Evolutionary conservation across 2,329 filamentous ascomycete species (phyloP), one percentile per base, ranked within the genome.

Genomic region (Alternaria metachromatica): DNA sequence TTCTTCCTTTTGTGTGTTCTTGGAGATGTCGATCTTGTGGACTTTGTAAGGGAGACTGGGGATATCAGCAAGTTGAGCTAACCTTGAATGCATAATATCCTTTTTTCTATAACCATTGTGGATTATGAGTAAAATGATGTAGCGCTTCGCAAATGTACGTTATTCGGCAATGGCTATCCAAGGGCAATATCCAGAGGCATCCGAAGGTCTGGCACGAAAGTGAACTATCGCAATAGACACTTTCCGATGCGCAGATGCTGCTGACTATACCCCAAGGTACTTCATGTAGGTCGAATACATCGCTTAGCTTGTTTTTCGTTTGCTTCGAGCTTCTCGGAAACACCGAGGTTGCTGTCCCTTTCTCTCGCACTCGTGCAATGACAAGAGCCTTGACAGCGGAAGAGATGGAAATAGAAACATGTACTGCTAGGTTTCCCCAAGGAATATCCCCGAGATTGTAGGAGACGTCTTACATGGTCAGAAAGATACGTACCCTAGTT

Each of bases 1-100:
- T 15, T 88, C 88, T 79, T 95, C 87, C 73, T 96, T 96, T 74
- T 96, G 93, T n/a, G 84, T 86, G 78, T 93, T 92, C 67, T 92
- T 91, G 66, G 79, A 83, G 63, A 96, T 86, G n/a, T 91, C 86
- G 73, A 96, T 89, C 46, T 87, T 84, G 56, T 90, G 87, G 46
- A 89, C 87, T 81, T 93, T 89, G 83, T 97, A 97, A n/a, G 90
- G 87, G 44, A 96, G 83, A 23, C 78, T 76, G 51, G 6, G 23
- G 25, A n/a, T 23, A 21, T 60, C 30, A 60, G 28, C 37, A 15
- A 43, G 51, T 61, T 43, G 25, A 46, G 18, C 7, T 10, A 50
- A 43, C 5, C 12, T 8, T 21, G 13, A 37, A 23, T n/a, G 28
- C 13, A 12, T 23, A 5, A 6, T 18, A 23, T n/a, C 15, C 1